A percentile compares a stretch with the other conserved stretches of the same genome.
Conservation (phyloP, 345 rosid species). For the Euphorbia tirucalli region DNA sequence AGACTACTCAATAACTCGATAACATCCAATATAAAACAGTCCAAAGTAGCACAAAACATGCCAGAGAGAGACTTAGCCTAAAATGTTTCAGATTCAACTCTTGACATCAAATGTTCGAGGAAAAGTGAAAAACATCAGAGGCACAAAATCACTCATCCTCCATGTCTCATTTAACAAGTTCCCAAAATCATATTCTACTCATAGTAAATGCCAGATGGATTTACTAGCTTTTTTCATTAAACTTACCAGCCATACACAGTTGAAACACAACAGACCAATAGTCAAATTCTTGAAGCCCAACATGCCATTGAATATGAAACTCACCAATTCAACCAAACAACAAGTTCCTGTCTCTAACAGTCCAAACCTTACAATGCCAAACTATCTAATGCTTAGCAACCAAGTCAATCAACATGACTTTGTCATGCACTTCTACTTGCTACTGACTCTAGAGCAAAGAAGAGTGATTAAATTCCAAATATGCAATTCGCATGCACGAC, state of each 20-base stretch:
- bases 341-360: background rate
- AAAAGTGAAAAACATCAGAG: background rate
- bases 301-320: background rate
- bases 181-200: background rate
- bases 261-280: background rate
- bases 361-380: conserved; percentile 1
- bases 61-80: background rate
- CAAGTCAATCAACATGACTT: background rate
- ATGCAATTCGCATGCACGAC: background rate
- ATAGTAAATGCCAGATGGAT: background rate
- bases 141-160: background rate
- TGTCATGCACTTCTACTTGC: background rate
- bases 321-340: background rate
- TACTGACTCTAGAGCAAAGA: background rate
- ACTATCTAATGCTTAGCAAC: background rate
- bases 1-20: background rate
- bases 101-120: background rate
- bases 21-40: background rate
- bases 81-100: background rate
- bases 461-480: background rate
- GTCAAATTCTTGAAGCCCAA: background rate
- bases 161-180: background rate
- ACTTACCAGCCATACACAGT: background rate
- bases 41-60: background rate
- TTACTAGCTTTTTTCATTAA: conserved; percentile 2